Conservation (phyloP, 495 filamentous ascomycete genomes). For the Hyaloscypha finlandica region DNA sequence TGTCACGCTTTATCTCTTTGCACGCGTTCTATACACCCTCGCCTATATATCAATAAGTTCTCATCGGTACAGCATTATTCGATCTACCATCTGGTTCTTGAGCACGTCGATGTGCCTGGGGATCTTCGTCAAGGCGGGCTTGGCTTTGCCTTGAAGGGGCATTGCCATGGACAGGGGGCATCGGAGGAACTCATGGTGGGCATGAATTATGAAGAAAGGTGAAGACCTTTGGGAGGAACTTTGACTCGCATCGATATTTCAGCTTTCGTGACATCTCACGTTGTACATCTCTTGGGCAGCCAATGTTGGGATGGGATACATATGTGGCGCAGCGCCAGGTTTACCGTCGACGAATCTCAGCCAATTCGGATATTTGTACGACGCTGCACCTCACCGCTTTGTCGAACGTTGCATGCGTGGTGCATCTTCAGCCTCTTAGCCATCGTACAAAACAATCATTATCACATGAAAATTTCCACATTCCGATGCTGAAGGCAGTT, state of each 20-base stretch:
- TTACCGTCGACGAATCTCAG: background rate
- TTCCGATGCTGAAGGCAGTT: background rate
- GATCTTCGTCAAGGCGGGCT: slow-evolving; percentile 5
- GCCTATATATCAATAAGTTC: slow-evolving; percentile 30
- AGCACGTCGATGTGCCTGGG: slow-evolving; percentile 8
- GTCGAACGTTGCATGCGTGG: background rate
- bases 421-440: background rate
- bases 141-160: slow-evolving; percentile 8
- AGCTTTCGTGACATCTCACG: background rate
- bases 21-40: slow-evolving; percentile 32
- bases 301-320: background rate
- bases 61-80: slow-evolving; percentile 4
- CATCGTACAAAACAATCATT: background rate
- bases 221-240: background rate
- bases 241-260: background rate
- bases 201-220: background rate
- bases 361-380: background rate
- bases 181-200: too few species aligned
- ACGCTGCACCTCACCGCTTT: background rate
- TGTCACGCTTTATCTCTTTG: slow-evolving; percentile 28
- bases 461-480: background rate
- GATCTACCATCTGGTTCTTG: slow-evolving; percentile 11
- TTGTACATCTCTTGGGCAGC: background rate
- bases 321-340: background rate
- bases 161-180: background rate